Evolutionary conservation across 2,329 filamentous ascomycete species (phyloP).

Genomic region (Ilyonectria mors-panacis): DNA sequence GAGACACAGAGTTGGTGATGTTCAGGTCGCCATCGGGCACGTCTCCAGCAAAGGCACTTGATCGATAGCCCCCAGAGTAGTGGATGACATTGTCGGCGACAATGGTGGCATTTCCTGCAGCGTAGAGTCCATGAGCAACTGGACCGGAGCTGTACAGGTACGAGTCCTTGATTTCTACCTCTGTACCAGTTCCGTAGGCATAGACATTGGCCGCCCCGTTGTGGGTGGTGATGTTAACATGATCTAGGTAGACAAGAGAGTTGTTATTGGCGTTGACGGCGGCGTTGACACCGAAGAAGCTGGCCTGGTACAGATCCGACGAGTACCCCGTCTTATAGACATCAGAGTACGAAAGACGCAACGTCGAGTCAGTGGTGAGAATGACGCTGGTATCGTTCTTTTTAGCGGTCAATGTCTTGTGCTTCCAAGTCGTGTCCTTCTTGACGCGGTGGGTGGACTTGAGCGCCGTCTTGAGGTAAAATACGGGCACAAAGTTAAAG

Average conservation of each 20-base stretch:
- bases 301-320: not conserved
- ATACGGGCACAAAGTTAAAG: not conserved
- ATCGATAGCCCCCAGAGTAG: constrained; percentile 6
- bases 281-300: not conserved
- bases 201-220: constrained; percentile 19
- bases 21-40: constrained; percentile 12
- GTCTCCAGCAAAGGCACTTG: constrained; percentile 3
- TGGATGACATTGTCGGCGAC: constrained; percentile 1
- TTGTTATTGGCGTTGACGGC: not conserved
- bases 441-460: not conserved
- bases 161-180: constrained; percentile 3
- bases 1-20: constrained; percentile 5
- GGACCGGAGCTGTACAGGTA: constrained; percentile 15
- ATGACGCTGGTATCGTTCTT: not conserved
- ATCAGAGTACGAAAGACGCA: not conserved
- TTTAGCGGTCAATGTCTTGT: not conserved
- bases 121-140: constrained; percentile 13
- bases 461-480: not conserved
- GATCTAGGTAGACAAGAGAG: not conserved
- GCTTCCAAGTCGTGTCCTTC: not conserved
- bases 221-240: constrained; percentile 14
- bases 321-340: not conserved
- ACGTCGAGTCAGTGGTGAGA: not conserved
- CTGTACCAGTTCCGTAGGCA: constrained; percentile 8
- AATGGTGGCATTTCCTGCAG: constrained; percentile 14